These are phyloP conservation scores for Epichloe glyceriae DNA, from an alignment of 2,329 filamentous ascomycete genomes.

Conservation along the genomic window DNA sequence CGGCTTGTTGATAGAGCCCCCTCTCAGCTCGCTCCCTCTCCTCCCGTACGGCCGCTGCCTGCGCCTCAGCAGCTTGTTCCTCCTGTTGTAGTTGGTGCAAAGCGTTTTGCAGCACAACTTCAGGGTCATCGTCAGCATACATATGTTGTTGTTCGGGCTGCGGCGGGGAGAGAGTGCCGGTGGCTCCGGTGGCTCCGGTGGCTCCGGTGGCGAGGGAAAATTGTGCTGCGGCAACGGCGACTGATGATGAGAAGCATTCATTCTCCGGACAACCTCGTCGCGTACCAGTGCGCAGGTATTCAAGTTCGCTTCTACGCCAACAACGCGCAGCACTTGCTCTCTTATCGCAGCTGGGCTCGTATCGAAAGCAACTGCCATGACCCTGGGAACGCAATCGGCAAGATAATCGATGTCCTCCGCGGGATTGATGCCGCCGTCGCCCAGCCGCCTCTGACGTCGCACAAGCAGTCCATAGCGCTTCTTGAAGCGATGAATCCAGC, in stretches of 20 bases:
- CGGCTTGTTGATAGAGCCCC: conserved; percentile 15
- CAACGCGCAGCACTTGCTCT: conserved; percentile 40
- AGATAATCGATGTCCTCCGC: conserved; percentile 47
- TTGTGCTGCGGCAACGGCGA: conserved; percentile 10
- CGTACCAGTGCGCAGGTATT: conserved; percentile 43
- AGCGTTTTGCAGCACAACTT: conserved; percentile 45
- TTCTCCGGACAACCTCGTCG: conserved; percentile 39
- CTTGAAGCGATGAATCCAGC: conserved; percentile 53
- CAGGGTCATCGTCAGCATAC: conserved; percentile 41
- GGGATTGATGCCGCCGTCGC: conserved; percentile 31
- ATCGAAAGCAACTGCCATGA: conserved; percentile 44
- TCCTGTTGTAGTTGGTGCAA: conserved; percentile 45
- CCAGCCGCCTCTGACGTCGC: conserved; percentile 40
- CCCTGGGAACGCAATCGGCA: conserved; percentile 44
- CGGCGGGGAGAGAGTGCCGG: conserved; percentile 2
- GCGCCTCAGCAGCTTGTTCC: conserved; percentile 45
- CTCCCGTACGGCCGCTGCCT: conserved; percentile 39
- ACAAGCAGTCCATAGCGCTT: conserved; percentile 48
- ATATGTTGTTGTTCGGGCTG: conserved; percentile 12
- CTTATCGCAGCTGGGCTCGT: conserved; percentile 47
- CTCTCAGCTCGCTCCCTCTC: conserved; percentile 37
- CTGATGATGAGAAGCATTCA: conserved; percentile 13
- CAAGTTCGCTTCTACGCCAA: conserved; percentile 42
- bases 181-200: conserved; percentile 13
- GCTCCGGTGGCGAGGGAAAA: conserved; percentile 4